A percentile compares a stretch with the other conserved stretches of the same genome.
Conservation (phyloP, 164 flowering plant species). For the Litsea cubeba region DNA sequence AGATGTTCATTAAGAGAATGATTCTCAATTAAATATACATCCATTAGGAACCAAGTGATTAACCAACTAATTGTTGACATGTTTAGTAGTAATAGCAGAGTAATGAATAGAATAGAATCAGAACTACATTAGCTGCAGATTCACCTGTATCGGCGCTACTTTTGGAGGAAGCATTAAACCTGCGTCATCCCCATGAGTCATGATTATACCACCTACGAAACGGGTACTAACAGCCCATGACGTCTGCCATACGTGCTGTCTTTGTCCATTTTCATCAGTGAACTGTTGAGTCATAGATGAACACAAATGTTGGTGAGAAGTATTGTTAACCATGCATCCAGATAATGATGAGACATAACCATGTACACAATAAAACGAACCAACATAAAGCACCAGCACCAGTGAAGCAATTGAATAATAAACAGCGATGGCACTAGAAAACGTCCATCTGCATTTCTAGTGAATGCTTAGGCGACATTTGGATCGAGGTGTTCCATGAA, state of each 20-base stretch:
- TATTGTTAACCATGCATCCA: not conserved
- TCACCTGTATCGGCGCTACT: slow-evolving; percentile 86
- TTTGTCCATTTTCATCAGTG: slow-evolving; percentile 81
- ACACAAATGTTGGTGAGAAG: not conserved
- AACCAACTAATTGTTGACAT: not conserved
- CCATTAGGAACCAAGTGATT: not conserved
- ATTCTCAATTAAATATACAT: not conserved
- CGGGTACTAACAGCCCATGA: slow-evolving; percentile 98
- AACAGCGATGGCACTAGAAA: too few species aligned
- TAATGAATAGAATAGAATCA: not conserved
- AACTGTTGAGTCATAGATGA: slow-evolving; percentile 35
- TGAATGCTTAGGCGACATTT: too few species aligned
- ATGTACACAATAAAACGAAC: too few species aligned
- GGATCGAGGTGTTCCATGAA: too few species aligned
- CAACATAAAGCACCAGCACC: too few species aligned
- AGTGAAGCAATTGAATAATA: too few species aligned
- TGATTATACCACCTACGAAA: slow-evolving; percentile 90
- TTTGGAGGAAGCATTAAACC: slow-evolving; percentile 92
- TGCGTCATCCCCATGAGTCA: slow-evolving; percentile 94
- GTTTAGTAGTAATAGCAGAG: not conserved
- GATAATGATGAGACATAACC: too few species aligned
- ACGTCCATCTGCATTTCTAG: too few species aligned
- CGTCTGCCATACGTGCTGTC: slow-evolving; percentile 96
- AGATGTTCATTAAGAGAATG: not conserved
- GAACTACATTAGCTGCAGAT: not conserved